These are phyloP conservation scores for Arachnomyces sp. DNA, from an alignment of 2,329 filamentous ascomycete species.

Conservation along the genomic window DNA sequence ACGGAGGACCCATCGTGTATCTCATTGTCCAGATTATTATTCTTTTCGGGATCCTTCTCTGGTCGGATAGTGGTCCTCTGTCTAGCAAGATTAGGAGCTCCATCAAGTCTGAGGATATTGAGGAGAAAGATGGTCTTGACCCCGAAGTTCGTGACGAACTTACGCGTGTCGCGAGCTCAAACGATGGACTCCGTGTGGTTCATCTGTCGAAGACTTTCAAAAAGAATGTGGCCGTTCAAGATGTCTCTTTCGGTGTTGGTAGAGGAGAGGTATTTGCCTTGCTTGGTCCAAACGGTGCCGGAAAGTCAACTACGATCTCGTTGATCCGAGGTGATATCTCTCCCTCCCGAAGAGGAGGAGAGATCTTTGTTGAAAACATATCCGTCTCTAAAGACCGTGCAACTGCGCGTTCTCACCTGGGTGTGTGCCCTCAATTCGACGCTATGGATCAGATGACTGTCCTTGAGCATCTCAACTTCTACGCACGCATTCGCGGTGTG, in stretches of 20 bases:
- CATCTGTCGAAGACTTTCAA: conserved; percentile 75
- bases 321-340: conserved; percentile 81
- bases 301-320: conserved; percentile 83
- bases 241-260: conserved; percentile 73
- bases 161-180: conserved; percentile 49
- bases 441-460: conserved; percentile 90
- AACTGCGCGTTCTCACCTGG: conserved; percentile 64
- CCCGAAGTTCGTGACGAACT: conserved; percentile 60
- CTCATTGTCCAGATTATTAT: conserved; percentile 64
- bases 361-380: conserved; percentile 69
- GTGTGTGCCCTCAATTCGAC: conserved; percentile 85
- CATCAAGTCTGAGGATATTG: conserved; percentile 36
- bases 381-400: conserved; percentile 66
- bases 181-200: conserved; percentile 67
- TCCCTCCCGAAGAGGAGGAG: conserved; percentile 61
- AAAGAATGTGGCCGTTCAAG: conserved; percentile 70
- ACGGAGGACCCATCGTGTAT: conserved; percentile 78
- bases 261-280: conserved; percentile 80
- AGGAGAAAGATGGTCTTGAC: conserved; percentile 33
- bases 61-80: conserved; percentile 67
- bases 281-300: conserved; percentile 82
- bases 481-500: conserved; percentile 75
- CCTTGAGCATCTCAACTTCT: conserved; percentile 76
- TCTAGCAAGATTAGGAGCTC: conserved; percentile 45
- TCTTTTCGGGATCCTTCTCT: conserved; percentile 65